phyloP scores from a whole-genome alignment of 192 early-diverging fungal genomes.

The Entomortierella parvispora region DNA sequence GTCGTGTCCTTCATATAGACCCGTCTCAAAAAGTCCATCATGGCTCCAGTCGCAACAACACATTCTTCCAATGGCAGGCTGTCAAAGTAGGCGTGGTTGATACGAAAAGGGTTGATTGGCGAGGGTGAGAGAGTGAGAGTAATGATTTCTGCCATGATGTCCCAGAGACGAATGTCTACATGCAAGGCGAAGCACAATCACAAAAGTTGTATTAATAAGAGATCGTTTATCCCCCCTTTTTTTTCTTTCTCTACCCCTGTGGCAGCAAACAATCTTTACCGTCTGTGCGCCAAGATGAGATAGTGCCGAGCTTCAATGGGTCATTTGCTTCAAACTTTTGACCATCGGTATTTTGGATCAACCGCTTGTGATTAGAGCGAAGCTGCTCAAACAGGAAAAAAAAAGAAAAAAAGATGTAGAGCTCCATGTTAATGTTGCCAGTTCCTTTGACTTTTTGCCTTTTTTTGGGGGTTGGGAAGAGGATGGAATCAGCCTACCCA shows the following conservation, averaged over 20 bases:
- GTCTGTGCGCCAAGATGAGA: constrained; percentile 69
- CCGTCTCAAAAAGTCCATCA: constrained; percentile 71
- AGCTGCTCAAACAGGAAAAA: constrained; percentile 43
- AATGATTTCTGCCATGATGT: constrained; percentile 76
- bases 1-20: constrained; percentile 62
- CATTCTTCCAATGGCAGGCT: constrained; percentile 69
- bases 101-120: constrained; percentile 73
- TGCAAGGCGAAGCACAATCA: no score
- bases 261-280: no score
- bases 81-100: constrained; percentile 71
- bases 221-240: no score
- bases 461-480: no score
- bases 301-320: constrained; percentile 70
- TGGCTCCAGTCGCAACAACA: constrained; percentile 72
- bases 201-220: background rate
- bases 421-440: background rate
- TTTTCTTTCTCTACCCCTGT: no score
- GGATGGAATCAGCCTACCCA: constrained; percentile 58
- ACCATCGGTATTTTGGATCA: constrained; percentile 58
- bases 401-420: background rate
- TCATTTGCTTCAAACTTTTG: constrained; percentile 67
- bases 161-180: constrained; percentile 68
- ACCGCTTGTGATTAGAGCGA: constrained; percentile 66
- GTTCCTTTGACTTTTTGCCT: no score
- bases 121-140: constrained; percentile 62